These are phyloP conservation scores for Rhodotorula sp. DNA, from an alignment of 1,284 basidiomycete species.

Conservation along the genomic window DNA sequence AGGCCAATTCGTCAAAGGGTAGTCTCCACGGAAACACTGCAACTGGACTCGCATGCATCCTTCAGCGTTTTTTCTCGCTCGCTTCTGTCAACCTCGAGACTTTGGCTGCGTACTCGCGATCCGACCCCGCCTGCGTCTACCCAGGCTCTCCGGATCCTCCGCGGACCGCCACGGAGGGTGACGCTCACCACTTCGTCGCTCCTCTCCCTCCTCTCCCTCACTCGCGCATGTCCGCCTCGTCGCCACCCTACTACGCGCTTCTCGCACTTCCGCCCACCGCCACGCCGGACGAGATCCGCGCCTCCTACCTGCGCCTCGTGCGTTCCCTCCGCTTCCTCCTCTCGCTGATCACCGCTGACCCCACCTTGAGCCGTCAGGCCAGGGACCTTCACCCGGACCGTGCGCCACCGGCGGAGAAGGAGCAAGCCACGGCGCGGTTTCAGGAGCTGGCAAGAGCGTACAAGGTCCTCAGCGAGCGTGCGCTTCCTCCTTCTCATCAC, in stretches of 20 bases:
- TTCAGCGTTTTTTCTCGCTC: too few relatives aligned
- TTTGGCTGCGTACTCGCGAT: too few relatives aligned
- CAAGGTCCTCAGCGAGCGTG: background rate
- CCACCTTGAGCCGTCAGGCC: background rate
- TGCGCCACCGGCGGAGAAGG: background rate
- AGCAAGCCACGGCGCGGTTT: background rate
- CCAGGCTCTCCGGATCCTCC: background rate
- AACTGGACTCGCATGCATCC: background rate
- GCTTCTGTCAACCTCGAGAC: too few relatives aligned
- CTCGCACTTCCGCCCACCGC: slow-evolving; percentile 1
- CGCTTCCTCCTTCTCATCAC: background rate
- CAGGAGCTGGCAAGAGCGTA: slow-evolving; percentile 5
- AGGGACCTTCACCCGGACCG: slow-evolving; percentile 18
- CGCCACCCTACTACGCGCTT: slow-evolving; percentile 1
- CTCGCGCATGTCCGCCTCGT: background rate
- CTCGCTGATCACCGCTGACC: too few relatives aligned
- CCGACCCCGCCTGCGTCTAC: too few relatives aligned
- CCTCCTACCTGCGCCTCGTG: slow-evolving; percentile 2
- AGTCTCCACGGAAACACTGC: background rate
- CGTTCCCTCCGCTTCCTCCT: background rate
- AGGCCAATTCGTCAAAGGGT: slow-evolving; percentile 36
- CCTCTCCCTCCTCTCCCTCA: background rate
- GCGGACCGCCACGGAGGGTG: background rate
- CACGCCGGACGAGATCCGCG: slow-evolving; percentile 4
- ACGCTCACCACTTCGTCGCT: background rate